Evolutionary conservation across 148 eudicot genomes (phyloP).

Genomic region (Chenopodium album): DNA sequence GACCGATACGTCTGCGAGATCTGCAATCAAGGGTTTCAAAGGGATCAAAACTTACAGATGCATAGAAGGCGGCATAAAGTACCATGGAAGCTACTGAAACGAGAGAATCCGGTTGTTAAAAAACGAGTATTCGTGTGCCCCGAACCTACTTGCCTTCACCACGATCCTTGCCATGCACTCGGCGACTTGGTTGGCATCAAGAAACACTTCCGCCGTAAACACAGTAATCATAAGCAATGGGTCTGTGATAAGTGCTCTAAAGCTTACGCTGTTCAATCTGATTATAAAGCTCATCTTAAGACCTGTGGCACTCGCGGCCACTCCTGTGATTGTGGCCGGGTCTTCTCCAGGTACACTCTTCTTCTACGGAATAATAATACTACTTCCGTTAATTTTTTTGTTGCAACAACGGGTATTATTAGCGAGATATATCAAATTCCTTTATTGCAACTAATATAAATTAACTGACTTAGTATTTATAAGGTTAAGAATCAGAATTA

Average conservation of each 20-base stretch:
- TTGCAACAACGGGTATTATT: too few relatives aligned
- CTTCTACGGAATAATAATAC: too few relatives aligned
- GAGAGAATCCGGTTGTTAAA: slow-evolving; percentile 58
- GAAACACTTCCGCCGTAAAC: slow-evolving; percentile 83
- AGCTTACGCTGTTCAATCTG: slow-evolving; percentile 84
- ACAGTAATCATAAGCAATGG: slow-evolving; percentile 86
- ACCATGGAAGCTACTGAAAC: slow-evolving; percentile 82
- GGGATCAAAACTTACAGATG: slow-evolving; percentile 95
- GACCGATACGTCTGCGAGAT: slow-evolving; percentile 93
- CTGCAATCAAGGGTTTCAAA: slow-evolving; percentile 90
- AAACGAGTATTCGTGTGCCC: slow-evolving; percentile 92
- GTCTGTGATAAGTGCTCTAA: slow-evolving; percentile 79
- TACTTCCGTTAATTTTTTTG: too few relatives aligned
- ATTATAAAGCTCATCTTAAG: slow-evolving; percentile 87
- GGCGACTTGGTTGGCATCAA: slow-evolving; percentile 92
- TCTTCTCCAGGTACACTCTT: slow-evolving; percentile 66
- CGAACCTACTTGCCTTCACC: slow-evolving; percentile 82
- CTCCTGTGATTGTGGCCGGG: slow-evolving; percentile 92
- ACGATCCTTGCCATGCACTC: slow-evolving; percentile 86
- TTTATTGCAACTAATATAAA: too few relatives aligned
- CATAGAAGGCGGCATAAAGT: slow-evolving; percentile 88
- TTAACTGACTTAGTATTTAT: not conserved
- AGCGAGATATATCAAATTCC: too few relatives aligned
- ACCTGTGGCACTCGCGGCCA: slow-evolving; percentile 94
- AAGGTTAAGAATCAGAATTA: not conserved